Percentiles rank a stretch among this genome's conserved stretches.
These are phyloP conservation scores for Nakazawaea pomicola DNA, from an alignment of 805 yeast genomes.

Conservation along the genomic window DNA sequence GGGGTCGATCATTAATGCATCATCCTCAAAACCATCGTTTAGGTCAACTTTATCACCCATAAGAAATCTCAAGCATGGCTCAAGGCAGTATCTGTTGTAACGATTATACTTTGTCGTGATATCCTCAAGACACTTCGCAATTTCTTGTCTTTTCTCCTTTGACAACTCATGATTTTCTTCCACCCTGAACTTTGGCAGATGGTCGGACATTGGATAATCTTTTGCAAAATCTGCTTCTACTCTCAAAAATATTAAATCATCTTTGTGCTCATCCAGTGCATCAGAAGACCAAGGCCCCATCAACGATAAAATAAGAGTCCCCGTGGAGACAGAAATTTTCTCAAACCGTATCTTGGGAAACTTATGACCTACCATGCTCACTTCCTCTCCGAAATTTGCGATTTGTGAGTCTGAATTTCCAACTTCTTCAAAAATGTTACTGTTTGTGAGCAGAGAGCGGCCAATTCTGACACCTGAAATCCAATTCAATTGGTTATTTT, in stretches of 20 bases:
- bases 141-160: slow-evolving; percentile 41
- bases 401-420: slow-evolving; percentile 27
- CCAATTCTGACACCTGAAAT: slow-evolving; percentile 87
- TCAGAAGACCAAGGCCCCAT: slow-evolving; percentile 68
- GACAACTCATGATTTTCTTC: slow-evolving; percentile 77
- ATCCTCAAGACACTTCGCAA: slow-evolving; percentile 45
- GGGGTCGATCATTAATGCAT: slow-evolving; percentile 24
- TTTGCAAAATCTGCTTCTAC: slow-evolving; percentile 67
- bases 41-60: slow-evolving; percentile 73
- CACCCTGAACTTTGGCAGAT: slow-evolving; percentile 51
- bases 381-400: slow-evolving; percentile 84
- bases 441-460: slow-evolving; percentile 34
- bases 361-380: slow-evolving; percentile 79
- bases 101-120: slow-evolving; percentile 55
- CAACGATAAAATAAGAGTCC: slow-evolving; percentile 69
- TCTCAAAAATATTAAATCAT: slow-evolving; percentile 57
- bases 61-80: slow-evolving; percentile 68
- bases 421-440: slow-evolving; percentile 8
- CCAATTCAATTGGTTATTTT: slow-evolving; percentile 71
- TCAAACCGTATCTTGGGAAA: slow-evolving; percentile 87
- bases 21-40: slow-evolving; percentile 31
- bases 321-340: slow-evolving; percentile 82
- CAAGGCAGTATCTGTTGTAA: slow-evolving; percentile 65
- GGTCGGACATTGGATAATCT: slow-evolving; percentile 57
- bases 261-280: slow-evolving; percentile 30